Evolutionary conservation across 2,329 filamentous ascomycete genomes (phyloP).

Genomic region (Aspergillus luchuensis): DNA sequence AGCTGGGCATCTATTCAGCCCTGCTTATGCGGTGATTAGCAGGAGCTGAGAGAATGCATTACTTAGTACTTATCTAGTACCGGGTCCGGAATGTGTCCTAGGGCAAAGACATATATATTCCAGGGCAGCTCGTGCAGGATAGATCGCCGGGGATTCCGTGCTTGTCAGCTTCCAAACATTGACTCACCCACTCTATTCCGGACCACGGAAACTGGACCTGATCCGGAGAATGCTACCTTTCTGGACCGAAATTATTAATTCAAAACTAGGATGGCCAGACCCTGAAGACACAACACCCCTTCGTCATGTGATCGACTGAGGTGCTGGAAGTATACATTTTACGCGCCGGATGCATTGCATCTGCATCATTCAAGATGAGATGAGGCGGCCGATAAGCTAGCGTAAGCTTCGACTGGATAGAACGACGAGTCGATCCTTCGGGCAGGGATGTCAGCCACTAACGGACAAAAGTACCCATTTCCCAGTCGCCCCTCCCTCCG

Average conservation of each 20-base stretch:
- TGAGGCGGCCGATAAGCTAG: constrained; percentile 17
- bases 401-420: constrained; percentile 15
- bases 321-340: background rate
- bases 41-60: background rate
- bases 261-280: background rate
- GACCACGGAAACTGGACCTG: background rate
- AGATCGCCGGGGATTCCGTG: background rate
- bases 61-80: background rate
- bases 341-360: background rate
- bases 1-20: background rate
- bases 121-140: constrained; percentile 3
- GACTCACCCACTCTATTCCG: background rate
- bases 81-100: background rate
- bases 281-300: background rate
- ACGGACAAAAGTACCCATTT: constrained; percentile 13
- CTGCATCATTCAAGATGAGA: constrained; percentile 9
- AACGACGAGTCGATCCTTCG: constrained; percentile 11
- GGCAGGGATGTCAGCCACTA: background rate
- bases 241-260: background rate
- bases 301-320: background rate
- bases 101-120: background rate
- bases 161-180: background rate
- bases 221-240: background rate
- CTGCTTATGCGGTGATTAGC: background rate
- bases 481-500: too few species aligned